phyloP scores from a whole-genome alignment of 306 rosid species.

The Argentina anserina region DNA sequence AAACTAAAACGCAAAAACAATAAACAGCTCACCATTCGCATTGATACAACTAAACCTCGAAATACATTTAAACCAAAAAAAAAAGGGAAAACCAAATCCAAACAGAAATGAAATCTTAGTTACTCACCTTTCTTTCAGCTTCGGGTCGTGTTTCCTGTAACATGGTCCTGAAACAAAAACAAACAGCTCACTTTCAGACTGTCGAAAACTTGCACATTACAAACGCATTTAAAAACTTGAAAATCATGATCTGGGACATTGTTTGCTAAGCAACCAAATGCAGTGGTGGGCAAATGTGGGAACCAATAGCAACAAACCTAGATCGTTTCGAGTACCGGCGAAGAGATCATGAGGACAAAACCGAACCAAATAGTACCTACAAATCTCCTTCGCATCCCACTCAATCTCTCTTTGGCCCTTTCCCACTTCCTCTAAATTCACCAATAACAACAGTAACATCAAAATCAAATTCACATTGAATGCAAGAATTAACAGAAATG shows the following conservation, averaged over 20 bases:
- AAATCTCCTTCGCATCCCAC: slow-evolving; percentile 93
- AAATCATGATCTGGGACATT: background rate
- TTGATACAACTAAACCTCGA: background rate
- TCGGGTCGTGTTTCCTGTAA: slow-evolving; percentile 68
- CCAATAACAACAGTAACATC: background rate
- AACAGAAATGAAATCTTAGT: background rate
- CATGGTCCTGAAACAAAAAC: slow-evolving; percentile 61
- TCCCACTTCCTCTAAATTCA: slow-evolving; percentile 66
- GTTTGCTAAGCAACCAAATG: background rate
- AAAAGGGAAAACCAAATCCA: background rate
- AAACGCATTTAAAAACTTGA: background rate
- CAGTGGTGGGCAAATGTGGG: background rate
- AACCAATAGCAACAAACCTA: slow-evolving; percentile 49
- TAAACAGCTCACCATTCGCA: background rate
- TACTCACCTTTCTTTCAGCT: slow-evolving; percentile 74
- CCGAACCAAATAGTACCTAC: slow-evolving; percentile 80
- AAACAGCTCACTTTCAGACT: background rate
- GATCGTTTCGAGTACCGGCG: slow-evolving; percentile 82
- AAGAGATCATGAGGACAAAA: slow-evolving; percentile 98
- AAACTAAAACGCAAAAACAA: background rate
- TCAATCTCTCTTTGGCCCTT: slow-evolving; percentile 62
- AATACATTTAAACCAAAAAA: too few species aligned
- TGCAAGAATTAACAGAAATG: background rate
- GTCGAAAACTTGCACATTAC: background rate
- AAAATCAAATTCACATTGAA: background rate